Evolutionary conservation across 2,329 filamentous ascomycete genomes (phyloP), one percentile per base, ranked within the genome.

Genomic region (Paecilomyces sp.): DNA sequence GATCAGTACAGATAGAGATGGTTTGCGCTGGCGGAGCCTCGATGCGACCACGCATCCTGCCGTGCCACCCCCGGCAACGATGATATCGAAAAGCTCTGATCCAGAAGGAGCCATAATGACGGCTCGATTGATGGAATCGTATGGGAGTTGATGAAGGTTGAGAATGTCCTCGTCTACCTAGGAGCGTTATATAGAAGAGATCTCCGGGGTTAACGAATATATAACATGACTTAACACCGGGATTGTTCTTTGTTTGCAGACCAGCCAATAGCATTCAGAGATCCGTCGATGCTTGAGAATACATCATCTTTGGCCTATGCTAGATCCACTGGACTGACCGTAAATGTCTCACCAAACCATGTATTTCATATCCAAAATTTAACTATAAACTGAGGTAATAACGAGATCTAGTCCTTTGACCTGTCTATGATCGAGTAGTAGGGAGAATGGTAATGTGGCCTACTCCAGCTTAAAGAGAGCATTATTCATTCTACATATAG

Each of bases 31-130:
- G 28, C 34, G 22, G 41, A 58, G 51, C 7, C 57, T 53, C 1
- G 57, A 58, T 13, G 57, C 57, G 22, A 58, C 13, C 7, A 31
- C 57, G 18, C 57, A 58, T 25, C 57, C 57, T 18, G 57, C 56
- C 24, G 56, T 28, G 28, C 57, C 57, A 28, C 57, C 52, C 13
- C 57, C 57, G 22, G 56, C 34, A 13, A 58, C n/a, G 31, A 60
- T n/a, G 58, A 13, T 13, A 41, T 41, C 36, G 36, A 41, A 41
- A 41, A 12, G 13, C 5, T 41, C 36, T 12, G 15, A 41, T 13
- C n/a, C 36, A 41, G 13, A 41, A 41, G 13, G 15, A 41, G 15
- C 15, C 36, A 41, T 41, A 6, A 41, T 41, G n/a, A 7, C 36
- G n/a, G n/a, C 15, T n/a, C 15, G 36, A 41, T 4, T 41, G 34